Evolutionary conservation across 805 yeast genomes (phyloP).

Genomic region (Hagleromyces aurorensis): DNA sequence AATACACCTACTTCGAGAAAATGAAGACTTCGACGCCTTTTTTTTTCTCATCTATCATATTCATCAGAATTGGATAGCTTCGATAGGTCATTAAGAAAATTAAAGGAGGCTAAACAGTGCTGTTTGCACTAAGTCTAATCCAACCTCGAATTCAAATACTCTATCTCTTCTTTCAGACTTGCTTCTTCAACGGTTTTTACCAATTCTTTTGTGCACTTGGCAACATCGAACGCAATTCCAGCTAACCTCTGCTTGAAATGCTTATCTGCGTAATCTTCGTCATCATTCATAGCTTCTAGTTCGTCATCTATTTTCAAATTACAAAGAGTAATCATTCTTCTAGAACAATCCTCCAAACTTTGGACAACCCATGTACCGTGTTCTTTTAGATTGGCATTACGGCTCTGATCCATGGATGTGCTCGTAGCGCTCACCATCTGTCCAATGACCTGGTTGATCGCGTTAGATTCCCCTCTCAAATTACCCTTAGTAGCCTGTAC

Average conservation of each 20-base stretch:
- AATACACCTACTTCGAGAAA: too few species aligned
- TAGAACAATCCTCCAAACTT: slow-evolving; percentile 75
- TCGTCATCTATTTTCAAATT: slow-evolving; percentile 29
- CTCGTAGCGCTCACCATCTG: slow-evolving; percentile 89
- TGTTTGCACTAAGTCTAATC: slow-evolving; percentile 6
- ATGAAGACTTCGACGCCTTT: too few species aligned
- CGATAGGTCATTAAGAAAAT: too few species aligned
- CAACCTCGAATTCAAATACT: slow-evolving; percentile 63
- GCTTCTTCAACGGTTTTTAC: slow-evolving; percentile 96
- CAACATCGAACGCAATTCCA: slow-evolving; percentile 92
- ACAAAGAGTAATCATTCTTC: slow-evolving; percentile 72
- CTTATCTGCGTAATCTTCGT: slow-evolving; percentile 70
- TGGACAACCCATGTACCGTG: slow-evolving; percentile 90
- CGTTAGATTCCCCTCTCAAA: slow-evolving; percentile 60
- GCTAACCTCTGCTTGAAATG: slow-evolving; percentile 90
- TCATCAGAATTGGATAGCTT: too few species aligned
- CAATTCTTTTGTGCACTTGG: slow-evolving; percentile 90
- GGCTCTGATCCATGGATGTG: slow-evolving; percentile 79
- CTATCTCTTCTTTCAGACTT: slow-evolving; percentile 78
- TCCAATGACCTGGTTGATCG: slow-evolving; percentile 69
- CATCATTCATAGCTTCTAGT: slow-evolving; percentile 32
- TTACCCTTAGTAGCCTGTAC: slow-evolving; percentile 72
- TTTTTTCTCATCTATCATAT: too few species aligned
- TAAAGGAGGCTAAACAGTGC: too few species aligned
- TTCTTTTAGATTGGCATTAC: slow-evolving; percentile 76